These are phyloP conservation scores for Saccharomycopsis sp. DNA, from an alignment of 805 yeast genomes.

Conservation along the genomic window DNA sequence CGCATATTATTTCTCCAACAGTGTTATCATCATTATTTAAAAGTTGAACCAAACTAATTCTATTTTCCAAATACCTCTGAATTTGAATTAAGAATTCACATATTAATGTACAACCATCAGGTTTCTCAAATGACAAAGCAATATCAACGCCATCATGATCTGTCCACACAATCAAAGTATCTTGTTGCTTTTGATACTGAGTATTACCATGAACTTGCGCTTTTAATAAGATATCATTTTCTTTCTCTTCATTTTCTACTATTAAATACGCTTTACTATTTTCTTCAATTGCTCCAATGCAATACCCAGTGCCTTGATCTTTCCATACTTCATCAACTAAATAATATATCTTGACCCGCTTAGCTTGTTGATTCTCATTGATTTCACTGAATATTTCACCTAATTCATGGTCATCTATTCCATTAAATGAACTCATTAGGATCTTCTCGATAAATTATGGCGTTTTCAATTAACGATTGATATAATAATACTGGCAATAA, in stretches of 20 bases:
- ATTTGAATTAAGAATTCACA: slow-evolving; percentile 74
- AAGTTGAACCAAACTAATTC: slow-evolving; percentile 69
- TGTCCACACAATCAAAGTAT: slow-evolving; percentile 91
- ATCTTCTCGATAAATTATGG: too few relatives aligned
- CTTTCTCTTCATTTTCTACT: slow-evolving; percentile 65
- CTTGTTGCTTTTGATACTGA: slow-evolving; percentile 91
- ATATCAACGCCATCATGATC: slow-evolving; percentile 61
- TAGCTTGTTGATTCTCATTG: slow-evolving; percentile 34
- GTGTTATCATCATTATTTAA: slow-evolving; percentile 33
- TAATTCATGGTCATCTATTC: slow-evolving; percentile 25
- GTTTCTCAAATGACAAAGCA: slow-evolving; percentile 88
- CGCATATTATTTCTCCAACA: slow-evolving; percentile 57
- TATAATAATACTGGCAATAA: too few relatives aligned
- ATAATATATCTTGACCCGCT: slow-evolving; percentile 87
- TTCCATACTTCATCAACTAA: slow-evolving; percentile 73
- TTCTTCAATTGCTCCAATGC: slow-evolving; percentile 55
- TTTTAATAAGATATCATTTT: slow-evolving; percentile 51
- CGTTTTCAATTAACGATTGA: too few relatives aligned
- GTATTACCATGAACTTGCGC: slow-evolving; percentile 65
- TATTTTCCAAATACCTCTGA: slow-evolving; percentile 54
- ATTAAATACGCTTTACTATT: slow-evolving; percentile 47
- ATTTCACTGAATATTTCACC: slow-evolving; percentile 17
- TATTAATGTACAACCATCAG: slow-evolving; percentile 76
- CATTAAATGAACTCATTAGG: too few relatives aligned
- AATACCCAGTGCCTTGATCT: slow-evolving; percentile 89